These are phyloP conservation scores for Fagus sylvatica DNA, from an alignment of 306 rosid species.

Conservation along the genomic window DNA sequence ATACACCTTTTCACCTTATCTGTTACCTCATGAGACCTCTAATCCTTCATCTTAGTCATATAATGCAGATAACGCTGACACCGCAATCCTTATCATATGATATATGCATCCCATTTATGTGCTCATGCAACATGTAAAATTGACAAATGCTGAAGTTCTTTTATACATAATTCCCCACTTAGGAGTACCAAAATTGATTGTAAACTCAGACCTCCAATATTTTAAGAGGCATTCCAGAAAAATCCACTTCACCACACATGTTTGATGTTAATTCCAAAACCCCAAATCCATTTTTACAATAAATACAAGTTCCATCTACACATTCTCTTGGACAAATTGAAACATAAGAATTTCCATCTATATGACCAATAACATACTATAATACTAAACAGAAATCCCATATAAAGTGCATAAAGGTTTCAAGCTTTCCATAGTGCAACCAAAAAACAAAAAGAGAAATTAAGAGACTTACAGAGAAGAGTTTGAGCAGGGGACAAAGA, in stretches of 20 bases:
- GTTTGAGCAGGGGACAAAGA: conserved; percentile 80
- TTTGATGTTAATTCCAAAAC: background rate
- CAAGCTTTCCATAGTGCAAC: background rate
- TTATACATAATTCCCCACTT: background rate
- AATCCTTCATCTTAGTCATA: background rate
- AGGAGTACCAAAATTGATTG: background rate
- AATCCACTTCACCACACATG: background rate
- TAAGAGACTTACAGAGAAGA: conserved; percentile 56
- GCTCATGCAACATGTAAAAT: background rate
- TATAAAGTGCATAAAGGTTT: background rate
- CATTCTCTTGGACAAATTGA: background rate
- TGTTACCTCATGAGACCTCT: background rate
- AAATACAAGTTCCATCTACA: background rate
- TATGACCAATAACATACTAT: background rate
- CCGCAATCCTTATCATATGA: background rate
- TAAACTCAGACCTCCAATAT: background rate
- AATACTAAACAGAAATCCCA: background rate
- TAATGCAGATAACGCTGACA: background rate
- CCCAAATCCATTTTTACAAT: background rate
- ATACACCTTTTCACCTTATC: background rate
- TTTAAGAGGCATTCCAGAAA: background rate
- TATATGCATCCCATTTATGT: background rate
- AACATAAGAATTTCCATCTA: background rate
- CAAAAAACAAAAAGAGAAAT: background rate
- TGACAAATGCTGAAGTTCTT: background rate